Base-by-base conservation (phyloP, 768 basidiomycete genomes). In the Tylopilus subfusipes region DNA sequence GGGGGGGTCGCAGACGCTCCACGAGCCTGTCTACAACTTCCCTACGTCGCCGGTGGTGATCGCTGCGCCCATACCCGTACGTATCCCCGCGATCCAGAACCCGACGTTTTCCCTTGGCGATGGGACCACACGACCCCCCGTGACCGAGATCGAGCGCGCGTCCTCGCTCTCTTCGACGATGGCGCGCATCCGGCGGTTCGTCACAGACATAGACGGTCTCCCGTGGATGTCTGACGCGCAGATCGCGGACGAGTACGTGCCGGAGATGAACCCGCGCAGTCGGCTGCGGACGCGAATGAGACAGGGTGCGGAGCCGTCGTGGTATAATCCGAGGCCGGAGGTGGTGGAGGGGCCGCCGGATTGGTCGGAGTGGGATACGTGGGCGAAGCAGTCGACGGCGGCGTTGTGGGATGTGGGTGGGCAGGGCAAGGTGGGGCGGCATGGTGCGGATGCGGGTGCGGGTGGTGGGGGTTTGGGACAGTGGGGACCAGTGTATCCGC, bases 201-300 rank as follows among this genome's bases (percentile, higher is more conserved):
- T 76, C 10, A 49, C 62, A 4, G 61, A 60, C 6, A n/a, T 81
- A 14, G 70, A 76, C 27, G 56, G 59, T 0, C 68, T 81, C 1
- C 80, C 80, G 4, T 81, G 80, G 80, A 59, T 78, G 1, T 67
- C 73, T 0, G 59, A 65, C 0, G 66, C 70, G 4, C 74, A 78
- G 34, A 73, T 77, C 44, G 78, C 78, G 4, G 68, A 69, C 21
- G 74, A 75, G 54, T 79, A 80, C 57, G 67, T 76, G 52, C 78
- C 79, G 0, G 73, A 73, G 2, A 25, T 44, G 33, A 67, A 53
- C 2, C 56, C 57, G 11, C 60, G 70, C 11, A 58, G 57, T 34
- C 57, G 45, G 55, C 21, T 60, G 42, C 63, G 60, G 16, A 42
- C 18, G 36, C 42, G 18, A 31, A 30, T 57, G 33, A 48, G 55